Conservation (phyloP, 495 filamentous ascomycete genomes). For the Penicillium bialowiezense region DNA sequence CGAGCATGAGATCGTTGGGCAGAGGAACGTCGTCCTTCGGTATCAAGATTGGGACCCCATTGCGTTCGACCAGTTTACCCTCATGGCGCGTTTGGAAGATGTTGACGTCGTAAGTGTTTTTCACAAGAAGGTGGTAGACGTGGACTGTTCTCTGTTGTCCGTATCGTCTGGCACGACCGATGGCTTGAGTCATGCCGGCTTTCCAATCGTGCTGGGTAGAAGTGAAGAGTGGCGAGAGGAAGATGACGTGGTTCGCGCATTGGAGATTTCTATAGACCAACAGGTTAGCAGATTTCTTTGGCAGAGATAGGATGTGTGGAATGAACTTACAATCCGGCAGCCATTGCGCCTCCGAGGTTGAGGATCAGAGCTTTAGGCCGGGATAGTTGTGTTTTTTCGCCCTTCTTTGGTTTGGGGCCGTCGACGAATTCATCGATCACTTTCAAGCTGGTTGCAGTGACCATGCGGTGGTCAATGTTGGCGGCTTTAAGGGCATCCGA, state of each 20-base stretch:
- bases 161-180: slow-evolving; percentile 64
- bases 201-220: slow-evolving; percentile 57
- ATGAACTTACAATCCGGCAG: slow-evolving; percentile 63
- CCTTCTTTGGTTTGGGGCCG: background rate
- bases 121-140: slow-evolving; percentile 65
- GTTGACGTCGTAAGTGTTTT: slow-evolving; percentile 67
- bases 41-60: slow-evolving; percentile 2
- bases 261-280: slow-evolving; percentile 59
- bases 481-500: slow-evolving; percentile 27
- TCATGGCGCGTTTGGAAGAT: slow-evolving; percentile 49
- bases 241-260: slow-evolving; percentile 74
- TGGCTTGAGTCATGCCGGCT: slow-evolving; percentile 64
- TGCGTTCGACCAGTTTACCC: slow-evolving; percentile 22
- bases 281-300: background rate
- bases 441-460: background rate
- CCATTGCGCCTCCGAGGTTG: slow-evolving; percentile 58
- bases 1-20: background rate
- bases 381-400: background rate
- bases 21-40: background rate
- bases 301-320: background rate
- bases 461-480: slow-evolving; percentile 27
- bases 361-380: slow-evolving; percentile 59
- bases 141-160: slow-evolving; percentile 66
- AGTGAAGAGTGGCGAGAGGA: slow-evolving; percentile 60
- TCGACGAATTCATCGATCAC: slow-evolving; percentile 11